Evolutionary conservation across 1,139 yeast species (phyloP).

Genomic region (Debaryomyces sp.): DNA sequence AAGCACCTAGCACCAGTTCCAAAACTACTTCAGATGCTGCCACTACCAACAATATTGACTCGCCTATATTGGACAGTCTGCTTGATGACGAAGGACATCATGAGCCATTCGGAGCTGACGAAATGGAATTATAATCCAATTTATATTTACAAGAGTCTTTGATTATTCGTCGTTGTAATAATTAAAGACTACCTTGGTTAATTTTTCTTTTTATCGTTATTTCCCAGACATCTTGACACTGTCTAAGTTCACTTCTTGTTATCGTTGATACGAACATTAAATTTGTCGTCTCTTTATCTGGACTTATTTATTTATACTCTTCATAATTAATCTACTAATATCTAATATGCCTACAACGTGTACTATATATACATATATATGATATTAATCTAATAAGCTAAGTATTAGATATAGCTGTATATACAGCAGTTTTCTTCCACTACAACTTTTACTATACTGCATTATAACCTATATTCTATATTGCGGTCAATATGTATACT

Average conservation of each 20-base stretch:
- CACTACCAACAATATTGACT: constrained; percentile 14
- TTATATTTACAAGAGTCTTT: not conserved
- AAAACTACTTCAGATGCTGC: constrained; percentile 7
- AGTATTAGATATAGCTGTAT: not conserved
- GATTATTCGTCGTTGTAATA: not conserved
- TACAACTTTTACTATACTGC: not conserved
- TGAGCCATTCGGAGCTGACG: constrained; percentile 66
- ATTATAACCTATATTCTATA: not conserved
- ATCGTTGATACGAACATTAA: not conserved
- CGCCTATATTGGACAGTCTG: constrained; percentile 32
- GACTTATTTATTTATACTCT: not conserved
- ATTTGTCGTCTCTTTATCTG: not conserved
- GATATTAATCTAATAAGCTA: not conserved
- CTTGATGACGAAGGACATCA: constrained; percentile 49
- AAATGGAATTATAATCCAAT: constrained; percentile 58
- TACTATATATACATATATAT: not conserved
- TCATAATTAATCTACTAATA: not conserved
- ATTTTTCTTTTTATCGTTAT: not conserved
- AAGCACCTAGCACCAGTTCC: constrained; percentile 12
- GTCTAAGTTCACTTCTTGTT: not conserved
- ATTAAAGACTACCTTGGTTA: not conserved
- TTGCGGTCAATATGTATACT: too few species aligned
- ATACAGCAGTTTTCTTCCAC: too few species aligned
- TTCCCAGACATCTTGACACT: not conserved
- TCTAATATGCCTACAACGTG: not conserved